Evolutionary conservation across 192 early-diverging fungal genomes (phyloP).

Genomic region (Dispira simplex): DNA sequence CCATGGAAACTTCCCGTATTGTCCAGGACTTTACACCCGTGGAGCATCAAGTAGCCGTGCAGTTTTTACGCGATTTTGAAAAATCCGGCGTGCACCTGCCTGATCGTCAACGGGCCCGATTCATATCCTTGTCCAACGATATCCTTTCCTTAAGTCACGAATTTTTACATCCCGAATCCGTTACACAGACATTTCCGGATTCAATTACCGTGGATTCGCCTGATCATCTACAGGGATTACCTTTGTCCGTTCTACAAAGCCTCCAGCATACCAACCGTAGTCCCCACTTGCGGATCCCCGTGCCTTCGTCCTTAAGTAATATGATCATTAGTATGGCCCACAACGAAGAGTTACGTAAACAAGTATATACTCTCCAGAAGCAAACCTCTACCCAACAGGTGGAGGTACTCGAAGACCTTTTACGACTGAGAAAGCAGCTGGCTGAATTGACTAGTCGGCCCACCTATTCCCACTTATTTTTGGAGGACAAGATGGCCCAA

Average conservation of each 20-base stretch:
- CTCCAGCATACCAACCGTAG: not conserved
- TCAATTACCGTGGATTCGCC: not conserved
- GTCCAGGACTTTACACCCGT: constrained; percentile 37
- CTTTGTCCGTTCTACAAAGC: not conserved
- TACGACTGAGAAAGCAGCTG: constrained; percentile 55
- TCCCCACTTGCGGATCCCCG: not conserved
- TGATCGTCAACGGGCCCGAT: constrained; percentile 38
- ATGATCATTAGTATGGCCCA: constrained; percentile 46
- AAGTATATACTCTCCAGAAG: constrained; percentile 64
- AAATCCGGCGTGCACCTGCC: constrained; percentile 86
- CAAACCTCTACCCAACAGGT: constrained; percentile 47
- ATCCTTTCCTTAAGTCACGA: constrained; percentile 62
- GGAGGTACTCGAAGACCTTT: constrained; percentile 48
- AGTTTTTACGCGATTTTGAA: constrained; percentile 87
- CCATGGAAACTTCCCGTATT: constrained; percentile 41
- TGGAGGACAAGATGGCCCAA: constrained; percentile 89
- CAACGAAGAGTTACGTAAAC: constrained; percentile 44
- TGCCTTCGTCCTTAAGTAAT: constrained; percentile 11
- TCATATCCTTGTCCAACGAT: constrained; percentile 69
- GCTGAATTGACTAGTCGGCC: constrained; percentile 57
- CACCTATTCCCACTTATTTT: constrained; percentile 71
- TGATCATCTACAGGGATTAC: not conserved
- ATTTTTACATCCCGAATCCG: constrained; percentile 13
- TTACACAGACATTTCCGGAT: not conserved
- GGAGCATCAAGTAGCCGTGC: constrained; percentile 58